Evolutionary conservation across 345 rosid species (phyloP).

Genomic region (Melaleuca alternifolia): DNA sequence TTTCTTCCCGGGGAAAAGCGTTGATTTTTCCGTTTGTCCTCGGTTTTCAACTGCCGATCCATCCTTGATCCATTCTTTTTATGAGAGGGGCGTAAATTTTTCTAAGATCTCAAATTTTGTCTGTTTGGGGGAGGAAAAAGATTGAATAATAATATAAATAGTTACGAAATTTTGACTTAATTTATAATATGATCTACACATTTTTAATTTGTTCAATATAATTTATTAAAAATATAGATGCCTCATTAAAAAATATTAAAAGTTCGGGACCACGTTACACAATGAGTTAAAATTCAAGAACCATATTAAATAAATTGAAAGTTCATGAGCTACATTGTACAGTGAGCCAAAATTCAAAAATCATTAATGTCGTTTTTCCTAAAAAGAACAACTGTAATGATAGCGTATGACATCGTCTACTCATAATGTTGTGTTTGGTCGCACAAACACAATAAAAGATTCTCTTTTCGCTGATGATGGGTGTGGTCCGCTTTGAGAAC

Average conservation of each 20-base stretch:
- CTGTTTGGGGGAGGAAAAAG: not conserved
- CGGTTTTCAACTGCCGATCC: not conserved
- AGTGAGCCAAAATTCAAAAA: too few species aligned
- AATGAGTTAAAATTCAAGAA: too few species aligned
- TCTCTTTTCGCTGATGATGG: not conserved
- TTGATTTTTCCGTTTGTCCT: not conserved
- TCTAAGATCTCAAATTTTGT: not conserved
- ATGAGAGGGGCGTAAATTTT: not conserved
- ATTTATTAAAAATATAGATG: too few species aligned
- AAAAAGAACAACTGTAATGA: not conserved
- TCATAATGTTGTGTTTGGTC: not conserved
- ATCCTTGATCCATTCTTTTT: not conserved
- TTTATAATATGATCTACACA: too few species aligned
- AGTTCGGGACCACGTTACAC: too few species aligned
- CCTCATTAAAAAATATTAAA: too few species aligned
- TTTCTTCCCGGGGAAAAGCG: not conserved
- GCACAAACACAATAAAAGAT: accelerated
- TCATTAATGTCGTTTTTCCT: too few species aligned
- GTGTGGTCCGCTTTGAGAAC: not conserved
- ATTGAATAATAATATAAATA: too few species aligned
- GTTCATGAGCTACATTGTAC: too few species aligned
- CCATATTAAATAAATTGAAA: too few species aligned
- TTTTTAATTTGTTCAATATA: too few species aligned
- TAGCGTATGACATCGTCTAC: not conserved
- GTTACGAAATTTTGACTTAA: too few species aligned